Evolutionary conservation across 225 moss, liverwort and hornwort species (phyloP), one percentile per base, ranked within the genome.

Genomic region (Ulota crispa): DNA sequence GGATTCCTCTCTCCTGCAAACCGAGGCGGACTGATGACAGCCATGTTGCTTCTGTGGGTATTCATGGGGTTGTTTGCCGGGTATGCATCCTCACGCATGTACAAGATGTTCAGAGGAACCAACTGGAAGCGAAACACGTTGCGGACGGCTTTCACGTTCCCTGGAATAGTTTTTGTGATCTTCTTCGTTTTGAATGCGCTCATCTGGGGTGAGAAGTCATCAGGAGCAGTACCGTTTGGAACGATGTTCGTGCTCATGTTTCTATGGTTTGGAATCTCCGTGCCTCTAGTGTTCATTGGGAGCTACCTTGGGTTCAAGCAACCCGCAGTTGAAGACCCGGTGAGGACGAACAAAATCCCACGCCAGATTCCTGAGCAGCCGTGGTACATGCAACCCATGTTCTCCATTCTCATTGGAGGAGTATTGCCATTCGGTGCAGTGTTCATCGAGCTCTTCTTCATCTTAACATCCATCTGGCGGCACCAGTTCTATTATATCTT

Each of bases 401-500:
- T 96, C 78, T 96, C 95, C 11, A 92, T 96, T 53, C 89, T 96
- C 4, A 96, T 96, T 50, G 96, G 96, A 82, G 96, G 96, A 56
- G 92, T 96, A 28, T 82, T 96, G 11, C 96, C 96, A 2, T 96
- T 96, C 60, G 96, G 96, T 50, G 96, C 96, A 57, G 96, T 96
- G 21, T 96, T 95, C 81, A 96, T 96, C 53, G 96, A 96, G 84
- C 89, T 96, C 13, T 96, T 96, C 86, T 96, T 96, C 87, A 96
- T 96, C 85, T 64, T 96, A 72, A 95, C 96, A 10, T 96, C 96
- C 56, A 96, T 96, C 62, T 96, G 96, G 96, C 85, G 93, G 74
- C 96, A 96, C 68, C 96, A 95, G 80, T 96, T 96, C 68, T 96
- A 96, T 85, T 96, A 96, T 62, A 96, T 96, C 32, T 96, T 96